These are phyloP conservation scores for Aspergillus unguis DNA, from an alignment of 2,329 filamentous ascomycete species.

Conservation along the genomic window DNA sequence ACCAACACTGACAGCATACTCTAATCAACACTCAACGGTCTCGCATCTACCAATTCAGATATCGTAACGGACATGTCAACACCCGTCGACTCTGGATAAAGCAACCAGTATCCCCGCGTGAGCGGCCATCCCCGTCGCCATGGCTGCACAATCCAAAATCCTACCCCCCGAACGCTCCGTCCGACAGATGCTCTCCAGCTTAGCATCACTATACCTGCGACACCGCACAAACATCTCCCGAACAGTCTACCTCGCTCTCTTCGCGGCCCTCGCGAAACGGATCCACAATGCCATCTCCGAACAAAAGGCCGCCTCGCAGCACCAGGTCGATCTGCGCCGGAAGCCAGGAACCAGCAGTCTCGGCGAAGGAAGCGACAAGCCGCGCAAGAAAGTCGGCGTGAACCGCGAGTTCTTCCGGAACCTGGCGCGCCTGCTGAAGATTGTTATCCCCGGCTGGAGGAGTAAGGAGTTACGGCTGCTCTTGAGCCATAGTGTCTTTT, in stretches of 20 bases:
- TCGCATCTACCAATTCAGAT: not conserved
- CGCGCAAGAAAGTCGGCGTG: slow-evolving; percentile 79
- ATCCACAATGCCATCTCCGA: slow-evolving; percentile 88
- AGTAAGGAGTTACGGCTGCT: slow-evolving; percentile 85
- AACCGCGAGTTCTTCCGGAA: slow-evolving; percentile 83
- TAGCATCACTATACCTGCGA: slow-evolving; percentile 70
- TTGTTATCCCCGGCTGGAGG: slow-evolving; percentile 85
- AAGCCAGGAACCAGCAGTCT: slow-evolving; percentile 46
- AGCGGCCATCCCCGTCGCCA: slow-evolving; percentile 36
- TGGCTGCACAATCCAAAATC: slow-evolving; percentile 75
- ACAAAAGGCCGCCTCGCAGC: slow-evolving; percentile 77
- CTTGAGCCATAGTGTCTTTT: slow-evolving; percentile 86
- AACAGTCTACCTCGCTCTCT: slow-evolving; percentile 76
- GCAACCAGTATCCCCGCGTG: slow-evolving; percentile 7
- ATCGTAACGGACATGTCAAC: slow-evolving; percentile 19
- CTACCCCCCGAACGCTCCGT: slow-evolving; percentile 62
- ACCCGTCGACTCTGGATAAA: slow-evolving; percentile 22
- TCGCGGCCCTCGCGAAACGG: slow-evolving; percentile 77
- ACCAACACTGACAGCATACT: not conserved
- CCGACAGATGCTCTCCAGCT: slow-evolving; percentile 61
- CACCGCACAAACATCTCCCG: slow-evolving; percentile 81
- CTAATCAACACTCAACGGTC: not conserved
- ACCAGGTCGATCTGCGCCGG: slow-evolving; percentile 61
- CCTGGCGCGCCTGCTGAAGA: slow-evolving; percentile 71
- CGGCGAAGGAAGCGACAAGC: slow-evolving; percentile 29